These are phyloP conservation scores for Parietichytrium sp. DNA, from an alignment of 108 stramenopile genomes.

Conservation along the genomic window DNA sequence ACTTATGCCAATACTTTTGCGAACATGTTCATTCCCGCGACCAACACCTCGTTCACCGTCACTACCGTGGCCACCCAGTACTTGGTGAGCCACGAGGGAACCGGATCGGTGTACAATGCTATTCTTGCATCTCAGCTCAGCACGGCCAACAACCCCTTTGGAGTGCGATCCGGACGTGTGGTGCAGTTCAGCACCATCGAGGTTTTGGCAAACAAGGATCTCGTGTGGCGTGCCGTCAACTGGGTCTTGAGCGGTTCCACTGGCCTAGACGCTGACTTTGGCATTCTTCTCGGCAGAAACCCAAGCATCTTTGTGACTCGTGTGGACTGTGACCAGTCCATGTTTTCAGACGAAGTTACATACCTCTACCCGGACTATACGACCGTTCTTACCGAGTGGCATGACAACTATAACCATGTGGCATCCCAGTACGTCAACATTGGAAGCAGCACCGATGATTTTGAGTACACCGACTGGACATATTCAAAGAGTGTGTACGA, in stretches of 20 bases:
- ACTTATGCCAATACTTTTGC: neutral
- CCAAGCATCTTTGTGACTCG: neutral
- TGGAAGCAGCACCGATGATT: neutral
- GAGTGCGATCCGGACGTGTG: neutral
- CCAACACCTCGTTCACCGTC: neutral
- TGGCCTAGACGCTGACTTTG: neutral
- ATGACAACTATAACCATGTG: neutral
- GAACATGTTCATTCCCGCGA: too few species aligned
- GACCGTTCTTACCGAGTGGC: neutral
- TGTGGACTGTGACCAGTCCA: conserved; percentile 12
- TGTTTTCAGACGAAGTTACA: neutral
- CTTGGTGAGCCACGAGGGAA: neutral
- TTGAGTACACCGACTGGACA: neutral
- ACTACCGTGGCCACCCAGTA: neutral
- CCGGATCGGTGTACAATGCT: neutral
- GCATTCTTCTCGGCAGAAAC: neutral
- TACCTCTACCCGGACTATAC: neutral
- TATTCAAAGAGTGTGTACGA: neutral
- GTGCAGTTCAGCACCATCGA: neutral
- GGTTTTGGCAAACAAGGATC: neutral
- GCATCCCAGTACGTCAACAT: conserved; percentile 18
- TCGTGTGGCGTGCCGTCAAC: neutral
- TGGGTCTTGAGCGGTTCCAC: neutral
- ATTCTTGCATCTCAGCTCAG: conserved; percentile 19
- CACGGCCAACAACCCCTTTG: neutral